Percentiles rank a stretch among this genome's conserved stretches.
phyloP scores from a whole-genome alignment of 1,284 basidiomycete genomes.

The Fistulina hepatica region DNA sequence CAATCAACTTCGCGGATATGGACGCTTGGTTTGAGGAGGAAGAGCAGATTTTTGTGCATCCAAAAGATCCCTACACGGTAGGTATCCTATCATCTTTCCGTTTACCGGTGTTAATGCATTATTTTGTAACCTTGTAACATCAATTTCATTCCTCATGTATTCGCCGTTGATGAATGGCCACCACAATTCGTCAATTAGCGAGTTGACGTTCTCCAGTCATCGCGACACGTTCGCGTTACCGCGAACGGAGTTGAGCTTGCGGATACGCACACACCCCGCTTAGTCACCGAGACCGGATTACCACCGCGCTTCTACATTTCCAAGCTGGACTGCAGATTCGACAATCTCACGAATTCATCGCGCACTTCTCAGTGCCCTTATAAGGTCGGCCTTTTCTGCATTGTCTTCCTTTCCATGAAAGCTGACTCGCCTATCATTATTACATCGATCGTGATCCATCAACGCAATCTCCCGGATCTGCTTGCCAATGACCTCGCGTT shows the following conservation, averaged over 20 bases:
- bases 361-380: constrained; percentile 46
- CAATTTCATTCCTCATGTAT: not conserved
- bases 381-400: constrained; percentile 35
- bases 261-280: constrained; percentile 39
- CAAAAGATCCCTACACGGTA: constrained; percentile 62
- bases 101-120: too few relatives aligned
- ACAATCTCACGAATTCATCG: constrained; percentile 37
- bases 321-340: constrained; percentile 40
- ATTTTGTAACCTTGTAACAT: not conserved
- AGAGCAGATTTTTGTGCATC: constrained; percentile 47
- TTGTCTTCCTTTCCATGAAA: not conserved
- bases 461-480: not conserved
- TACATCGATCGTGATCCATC: not conserved
- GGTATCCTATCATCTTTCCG: constrained; percentile 4
- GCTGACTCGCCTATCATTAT: constrained; percentile 1
- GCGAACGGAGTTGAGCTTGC: constrained; percentile 52
- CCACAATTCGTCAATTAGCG: constrained; percentile 28
- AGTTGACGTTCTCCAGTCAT: constrained; percentile 48
- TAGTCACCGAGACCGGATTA: constrained; percentile 49
- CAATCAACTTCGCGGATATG: constrained; percentile 37
- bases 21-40: constrained; percentile 64
- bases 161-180: not conserved
- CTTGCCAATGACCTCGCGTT: not conserved
- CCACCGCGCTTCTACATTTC: constrained; percentile 52
- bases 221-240: constrained; percentile 48